These are phyloP conservation scores for Pyricularia grisea DNA, from an alignment of 2,329 filamentous ascomycete genomes.

Conservation along the genomic window DNA sequence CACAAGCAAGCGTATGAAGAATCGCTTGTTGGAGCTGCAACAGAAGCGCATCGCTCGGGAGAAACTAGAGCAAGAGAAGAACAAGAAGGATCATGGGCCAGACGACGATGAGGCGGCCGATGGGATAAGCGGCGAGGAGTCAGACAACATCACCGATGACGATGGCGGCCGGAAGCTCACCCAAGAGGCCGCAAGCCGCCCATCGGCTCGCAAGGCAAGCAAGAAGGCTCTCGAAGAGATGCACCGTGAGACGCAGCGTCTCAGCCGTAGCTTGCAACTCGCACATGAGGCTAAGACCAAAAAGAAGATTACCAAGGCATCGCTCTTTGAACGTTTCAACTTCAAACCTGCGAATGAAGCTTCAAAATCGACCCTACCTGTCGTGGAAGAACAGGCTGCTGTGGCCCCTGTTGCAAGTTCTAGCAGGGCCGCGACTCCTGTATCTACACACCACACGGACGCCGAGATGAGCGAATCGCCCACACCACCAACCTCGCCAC, in stretches of 20 bases:
- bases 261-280: constrained; percentile 84
- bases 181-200: constrained; percentile 41
- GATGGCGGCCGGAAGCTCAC: constrained; percentile 57
- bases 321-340: constrained; percentile 78
- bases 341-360: constrained; percentile 37
- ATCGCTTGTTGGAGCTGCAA: constrained; percentile 64
- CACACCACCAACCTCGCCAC: constrained; percentile 67
- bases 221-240: constrained; percentile 95
- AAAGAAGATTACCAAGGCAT: constrained; percentile 80
- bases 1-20: constrained; percentile 55
- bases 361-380: constrained; percentile 16
- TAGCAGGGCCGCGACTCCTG: constrained; percentile 40
- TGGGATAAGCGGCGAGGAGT: constrained; percentile 30
- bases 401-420: constrained; percentile 32
- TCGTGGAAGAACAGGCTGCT: constrained; percentile 14
- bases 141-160: constrained; percentile 49
- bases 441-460: constrained; percentile 36
- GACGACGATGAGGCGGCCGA: constrained; percentile 27
- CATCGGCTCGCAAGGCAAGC: constrained; percentile 70
- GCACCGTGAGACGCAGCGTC: constrained; percentile 85
- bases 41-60: constrained; percentile 62
- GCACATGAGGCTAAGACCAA: constrained; percentile 82
- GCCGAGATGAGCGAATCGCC: constrained; percentile 39
- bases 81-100: constrained; percentile 31
- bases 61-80: constrained; percentile 32